Evolutionary conservation across 2,329 filamentous ascomycete species (phyloP), one percentile per base, ranked within the genome.

Genomic region (Chrysoporthe deuterocubensis): DNA sequence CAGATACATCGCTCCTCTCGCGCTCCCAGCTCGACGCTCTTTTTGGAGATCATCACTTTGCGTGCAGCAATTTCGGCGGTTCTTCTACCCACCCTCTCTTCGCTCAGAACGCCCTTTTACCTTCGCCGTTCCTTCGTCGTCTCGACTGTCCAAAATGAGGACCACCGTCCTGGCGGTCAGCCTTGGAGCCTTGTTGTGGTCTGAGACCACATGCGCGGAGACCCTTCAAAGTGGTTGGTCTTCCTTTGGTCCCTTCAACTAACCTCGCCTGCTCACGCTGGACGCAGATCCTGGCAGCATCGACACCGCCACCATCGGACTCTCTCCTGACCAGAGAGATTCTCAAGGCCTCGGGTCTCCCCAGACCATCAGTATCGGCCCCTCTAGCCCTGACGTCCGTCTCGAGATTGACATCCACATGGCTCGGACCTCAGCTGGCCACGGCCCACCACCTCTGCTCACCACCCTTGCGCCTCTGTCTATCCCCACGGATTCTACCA

Each of bases 11-110:
- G 26, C 48, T 61, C 37, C n/a, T 56, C 42, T 42, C 43, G 54
- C 57, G 16, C 50, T 65, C 57, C 37, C 57, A 61, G 65, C 54
- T 60, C 34, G 61, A 67, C 62, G 59, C 64, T 67, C 60, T 69
- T 70, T 70, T 71, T 66, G 71, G 67, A 67, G 64, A 65, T 69
- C 62, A 68, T 68, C 56, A 66, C 66, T 70, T 71, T 67, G 66
- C 56, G 48, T 60, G 56, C 67, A 70, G 67, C 60, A 63, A 66
- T 71, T 71, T 72, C 64, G 68, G 62, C 67, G 65, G 54, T 66
- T 60, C 63, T 62, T 61, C 65, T 65, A 65, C 57, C 64, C 57
- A 46, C 42, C 56, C 43, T 50, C 58, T 62, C 48, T 66, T 59
- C 44, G 64, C 50, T 61, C 64, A 54, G 60, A 59, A 42, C 52